Base-by-base conservation (phyloP, 768 basidiomycete genomes). In the Podaxis sp. region DNA sequence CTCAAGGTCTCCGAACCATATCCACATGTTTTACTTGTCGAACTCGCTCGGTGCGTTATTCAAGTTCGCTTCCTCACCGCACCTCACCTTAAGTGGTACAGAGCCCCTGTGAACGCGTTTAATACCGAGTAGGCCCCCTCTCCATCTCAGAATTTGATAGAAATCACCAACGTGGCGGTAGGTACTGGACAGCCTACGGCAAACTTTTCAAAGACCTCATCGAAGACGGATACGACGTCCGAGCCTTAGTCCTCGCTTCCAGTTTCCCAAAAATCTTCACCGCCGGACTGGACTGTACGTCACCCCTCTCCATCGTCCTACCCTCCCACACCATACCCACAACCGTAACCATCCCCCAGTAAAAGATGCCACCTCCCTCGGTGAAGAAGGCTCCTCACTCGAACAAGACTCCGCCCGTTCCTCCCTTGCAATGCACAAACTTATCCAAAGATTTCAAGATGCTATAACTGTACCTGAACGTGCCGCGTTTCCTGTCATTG, bases 401-500 rank as follows among this genome's bases (percentile, higher is more conserved):
- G 29, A 33, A 33, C 43, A 38, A 11, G 91, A 93, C 64, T 71
- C 78, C 0, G 87, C 84, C 0, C 77, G 90, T 0, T 74, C 75
- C 0, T 83, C 87, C 0, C 70, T 88, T 2, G 70, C 76, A 4
- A 75, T 82, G 4, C 79, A 84, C 22, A 71, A 80, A 15, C 74
- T 79, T 64, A 72, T 91, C 40, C 70, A 74, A 2, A 73, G 75
- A 41, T 91, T 95, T 73, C 94, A 97, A 76, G 70, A 75, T 19
- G 84, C 85, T 29, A 90, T 96, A 47, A 77, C 84, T 0, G 79
- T 88, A 0, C 85, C 93, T 0, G 86, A 89, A 64, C 76, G 82
- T 11, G 88, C 87, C 59, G 80, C 81, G 0, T 87, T 90, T 70
- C 94, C 95, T 0, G 91, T 96, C 60, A 90, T 97, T 47, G 90